Evolutionary conservation across 371 early-diverging fungal genomes (phyloP).

Genomic region (Hamiltosporidium tvaerminnensis): DNA sequence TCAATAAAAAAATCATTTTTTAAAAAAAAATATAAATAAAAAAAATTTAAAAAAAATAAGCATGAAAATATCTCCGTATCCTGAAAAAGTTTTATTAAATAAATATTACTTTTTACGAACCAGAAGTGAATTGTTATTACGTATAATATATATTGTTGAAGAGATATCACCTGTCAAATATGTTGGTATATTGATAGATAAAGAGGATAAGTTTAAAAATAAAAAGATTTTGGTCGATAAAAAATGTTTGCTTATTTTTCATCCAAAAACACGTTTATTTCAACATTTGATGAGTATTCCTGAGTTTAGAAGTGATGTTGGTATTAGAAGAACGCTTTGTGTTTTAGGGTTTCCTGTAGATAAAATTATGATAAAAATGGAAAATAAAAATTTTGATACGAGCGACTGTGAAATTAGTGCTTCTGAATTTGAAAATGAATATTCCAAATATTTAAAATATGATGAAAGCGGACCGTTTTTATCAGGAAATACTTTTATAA

Average conservation of each 20-base stretch:
- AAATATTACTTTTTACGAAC: neutral
- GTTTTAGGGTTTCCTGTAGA: neutral
- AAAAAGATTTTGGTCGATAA: neutral
- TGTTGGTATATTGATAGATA: neutral
- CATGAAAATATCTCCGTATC: neutral
- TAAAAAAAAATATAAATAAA: too few relatives aligned
- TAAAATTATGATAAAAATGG: neutral
- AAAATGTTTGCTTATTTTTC: neutral
- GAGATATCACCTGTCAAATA: neutral
- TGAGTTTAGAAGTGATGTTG: neutral
- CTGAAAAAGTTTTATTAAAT: neutral
- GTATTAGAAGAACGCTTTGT: neutral
- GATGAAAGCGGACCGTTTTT: neutral
- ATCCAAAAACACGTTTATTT: neutral
- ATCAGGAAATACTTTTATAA: neutral
- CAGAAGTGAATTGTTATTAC: neutral
- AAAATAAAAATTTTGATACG: neutral
- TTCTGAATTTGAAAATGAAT: neutral
- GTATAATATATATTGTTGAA: too few relatives aligned
- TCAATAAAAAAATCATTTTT: too few relatives aligned
- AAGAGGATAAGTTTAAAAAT: neutral
- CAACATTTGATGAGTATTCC: neutral
- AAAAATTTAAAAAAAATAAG: too few relatives aligned
- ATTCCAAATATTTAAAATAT: neutral
- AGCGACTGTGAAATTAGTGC: neutral